Evolutionary conservation across 768 basidiomycete genomes (phyloP).

Genomic region (Amanita jacksonii): DNA sequence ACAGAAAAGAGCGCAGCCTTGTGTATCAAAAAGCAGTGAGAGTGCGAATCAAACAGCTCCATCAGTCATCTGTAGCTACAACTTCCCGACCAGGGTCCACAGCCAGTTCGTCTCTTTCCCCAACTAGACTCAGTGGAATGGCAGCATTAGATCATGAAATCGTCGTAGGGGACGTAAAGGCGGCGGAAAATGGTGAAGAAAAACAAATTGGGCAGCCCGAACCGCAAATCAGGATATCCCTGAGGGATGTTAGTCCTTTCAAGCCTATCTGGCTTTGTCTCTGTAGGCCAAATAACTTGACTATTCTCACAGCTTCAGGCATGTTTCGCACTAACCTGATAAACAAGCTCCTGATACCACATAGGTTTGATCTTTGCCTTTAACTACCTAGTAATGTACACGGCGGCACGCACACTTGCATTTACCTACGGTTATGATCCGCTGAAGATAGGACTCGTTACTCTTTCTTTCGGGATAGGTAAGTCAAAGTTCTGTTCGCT

Average conservation of each 20-base stretch:
- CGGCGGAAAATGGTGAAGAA: conserved; percentile 15
- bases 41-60: conserved; percentile 22
- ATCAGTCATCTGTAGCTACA: neutral
- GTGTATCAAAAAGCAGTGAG: conserved; percentile 64
- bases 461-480: conserved; percentile 70
- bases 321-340: neutral
- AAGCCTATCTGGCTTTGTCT: conserved; percentile 52
- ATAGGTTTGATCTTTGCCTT: conserved; percentile 65
- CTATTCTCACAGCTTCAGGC: conserved; percentile 61
- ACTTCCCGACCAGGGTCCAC: neutral
- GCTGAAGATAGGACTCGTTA: conserved; percentile 64
- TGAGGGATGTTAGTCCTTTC: conserved; percentile 70
- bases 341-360: neutral
- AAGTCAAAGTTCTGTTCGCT: conserved; percentile 11
- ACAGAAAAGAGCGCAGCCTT: conserved; percentile 71
- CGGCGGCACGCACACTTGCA: conserved; percentile 60
- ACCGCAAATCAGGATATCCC: conserved; percentile 36
- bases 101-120: too few relatives aligned
- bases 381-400: conserved; percentile 64
- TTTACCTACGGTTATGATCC: conserved; percentile 56
- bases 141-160: too few relatives aligned
- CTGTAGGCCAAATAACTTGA: conserved; percentile 54
- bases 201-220: conserved; percentile 6
- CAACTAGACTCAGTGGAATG: too few relatives aligned
- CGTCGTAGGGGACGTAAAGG: conserved; percentile 21